Conservation (phyloP, 2,329 filamentous ascomycete genomes). For the Blastomyces parvus region DNA sequence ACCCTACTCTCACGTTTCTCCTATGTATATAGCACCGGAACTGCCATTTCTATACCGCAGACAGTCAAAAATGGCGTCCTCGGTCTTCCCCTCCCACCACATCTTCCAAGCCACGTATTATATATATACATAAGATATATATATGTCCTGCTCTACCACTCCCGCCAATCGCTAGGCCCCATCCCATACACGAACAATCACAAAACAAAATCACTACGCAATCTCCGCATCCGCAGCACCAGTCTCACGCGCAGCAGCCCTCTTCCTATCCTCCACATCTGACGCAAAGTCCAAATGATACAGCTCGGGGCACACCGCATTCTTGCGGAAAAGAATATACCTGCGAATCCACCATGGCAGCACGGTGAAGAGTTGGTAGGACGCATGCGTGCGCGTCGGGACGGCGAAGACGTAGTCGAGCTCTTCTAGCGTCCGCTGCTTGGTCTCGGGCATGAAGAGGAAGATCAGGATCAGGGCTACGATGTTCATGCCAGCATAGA, state of each 20-base stretch:
- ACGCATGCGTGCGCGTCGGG: conserved; percentile 48
- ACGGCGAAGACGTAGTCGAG: conserved; percentile 53
- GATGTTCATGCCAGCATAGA: conserved; percentile 53
- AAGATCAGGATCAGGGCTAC: conserved; percentile 55
- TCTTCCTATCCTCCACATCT: background rate
- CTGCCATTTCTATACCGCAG: too few relatives aligned
- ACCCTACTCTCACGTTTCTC: background rate
- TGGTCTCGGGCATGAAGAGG: conserved; percentile 50
- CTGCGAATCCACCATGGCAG: conserved; percentile 53
- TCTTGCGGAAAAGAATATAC: conserved; percentile 45
- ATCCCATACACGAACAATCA: background rate
- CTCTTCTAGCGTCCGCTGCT: conserved; percentile 47
- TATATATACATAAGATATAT: too few relatives aligned
- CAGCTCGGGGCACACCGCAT: conserved; percentile 39
- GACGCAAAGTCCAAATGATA: conserved; percentile 27
- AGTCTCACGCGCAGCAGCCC: conserved; percentile 6
- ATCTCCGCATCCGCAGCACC: background rate
- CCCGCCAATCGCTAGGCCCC: too few relatives aligned
- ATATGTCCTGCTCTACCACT: too few relatives aligned
- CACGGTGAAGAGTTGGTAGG: conserved; percentile 48
- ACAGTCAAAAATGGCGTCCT: too few relatives aligned
- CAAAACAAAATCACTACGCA: background rate
- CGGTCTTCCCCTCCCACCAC: background rate
- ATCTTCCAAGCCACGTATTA: background rate
- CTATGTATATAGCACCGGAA: too few relatives aligned